Evolutionary conservation across 768 basidiomycete species (phyloP).

Genomic region (Tulasnella sp.): DNA sequence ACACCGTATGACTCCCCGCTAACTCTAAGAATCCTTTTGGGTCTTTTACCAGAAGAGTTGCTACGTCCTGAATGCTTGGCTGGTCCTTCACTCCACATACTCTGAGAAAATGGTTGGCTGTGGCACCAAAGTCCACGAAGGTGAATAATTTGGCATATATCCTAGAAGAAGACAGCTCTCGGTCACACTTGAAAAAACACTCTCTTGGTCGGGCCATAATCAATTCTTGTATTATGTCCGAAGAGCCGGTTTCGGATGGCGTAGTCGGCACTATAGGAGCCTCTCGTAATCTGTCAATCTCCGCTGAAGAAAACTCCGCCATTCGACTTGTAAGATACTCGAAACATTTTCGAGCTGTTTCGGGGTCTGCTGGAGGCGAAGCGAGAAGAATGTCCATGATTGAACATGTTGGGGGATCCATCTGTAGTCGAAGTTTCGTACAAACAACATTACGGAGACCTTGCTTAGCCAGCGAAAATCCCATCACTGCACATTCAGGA

Average conservation of each 20-base stretch:
- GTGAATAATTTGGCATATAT: slow-evolving; percentile 73
- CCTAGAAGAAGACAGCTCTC: slow-evolving; percentile 24
- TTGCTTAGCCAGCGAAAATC: slow-evolving; percentile 56
- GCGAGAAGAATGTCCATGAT: slow-evolving; percentile 47
- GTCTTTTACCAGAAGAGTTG: slow-evolving; percentile 51
- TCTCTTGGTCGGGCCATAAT: slow-evolving; percentile 25
- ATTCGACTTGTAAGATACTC: slow-evolving; percentile 50
- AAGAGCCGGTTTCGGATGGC: neutral
- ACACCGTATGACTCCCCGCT: slow-evolving; percentile 59
- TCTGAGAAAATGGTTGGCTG: slow-evolving; percentile 71
- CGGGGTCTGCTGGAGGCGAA: slow-evolving; percentile 43
- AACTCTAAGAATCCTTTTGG: slow-evolving; percentile 59
- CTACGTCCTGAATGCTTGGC: slow-evolving; percentile 75
- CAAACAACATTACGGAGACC: slow-evolving; percentile 38
- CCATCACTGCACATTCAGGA: slow-evolving; percentile 55
- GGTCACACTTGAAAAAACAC: slow-evolving; percentile 52
- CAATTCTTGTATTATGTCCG: neutral
- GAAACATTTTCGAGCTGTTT: slow-evolving; percentile 53
- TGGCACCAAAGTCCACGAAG: slow-evolving; percentile 76
- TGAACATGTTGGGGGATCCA: slow-evolving; percentile 51
- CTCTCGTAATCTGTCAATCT: slow-evolving; percentile 45
- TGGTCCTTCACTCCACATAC: slow-evolving; percentile 80
- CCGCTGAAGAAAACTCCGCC: slow-evolving; percentile 42
- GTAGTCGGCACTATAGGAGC: slow-evolving; percentile 53
- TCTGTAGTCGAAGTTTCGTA: slow-evolving; percentile 51